Evolutionary conservation across 768 basidiomycete species (phyloP).

Genomic region (Cystofilobasidium capitatum): DNA sequence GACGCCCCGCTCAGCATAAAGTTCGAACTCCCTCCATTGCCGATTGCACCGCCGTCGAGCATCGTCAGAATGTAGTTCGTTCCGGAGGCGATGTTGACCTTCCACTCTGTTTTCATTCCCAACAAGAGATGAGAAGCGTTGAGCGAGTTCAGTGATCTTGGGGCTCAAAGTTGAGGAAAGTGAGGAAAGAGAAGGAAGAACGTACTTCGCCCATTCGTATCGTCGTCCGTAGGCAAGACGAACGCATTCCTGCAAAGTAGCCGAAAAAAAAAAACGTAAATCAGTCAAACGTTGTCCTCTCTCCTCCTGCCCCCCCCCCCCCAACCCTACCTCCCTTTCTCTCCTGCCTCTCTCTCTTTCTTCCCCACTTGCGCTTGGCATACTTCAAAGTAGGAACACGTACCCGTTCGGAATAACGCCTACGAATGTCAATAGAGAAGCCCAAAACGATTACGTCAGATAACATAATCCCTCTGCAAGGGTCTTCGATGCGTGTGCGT

Average conservation of each 20-base stretch:
- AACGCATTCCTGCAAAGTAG: conserved; percentile 8
- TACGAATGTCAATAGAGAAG: neutral
- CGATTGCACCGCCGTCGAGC: conserved; percentile 8
- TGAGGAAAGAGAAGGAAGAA: neutral
- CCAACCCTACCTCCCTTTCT: too few species aligned
- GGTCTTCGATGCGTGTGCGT: too few species aligned
- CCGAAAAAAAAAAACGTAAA: too few species aligned
- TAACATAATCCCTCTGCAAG: too few species aligned
- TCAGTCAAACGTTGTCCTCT: too few species aligned
- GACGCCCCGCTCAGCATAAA: neutral
- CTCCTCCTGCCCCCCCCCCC: too few species aligned
- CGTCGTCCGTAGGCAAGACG: conserved; percentile 1
- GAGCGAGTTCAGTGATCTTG: neutral
- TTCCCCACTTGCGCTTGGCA: too few species aligned
- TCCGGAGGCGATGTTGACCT: conserved; percentile 11
- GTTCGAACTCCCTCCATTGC: conserved; percentile 14
- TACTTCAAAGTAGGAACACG: too few species aligned
- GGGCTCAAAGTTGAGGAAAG: neutral
- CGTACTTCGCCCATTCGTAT: neutral
- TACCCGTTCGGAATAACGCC: conserved; percentile 21
- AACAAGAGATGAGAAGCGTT: neutral
- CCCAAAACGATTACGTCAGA: neutral
- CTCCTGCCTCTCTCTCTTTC: too few species aligned
- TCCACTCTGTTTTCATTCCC: conserved; percentile 10
- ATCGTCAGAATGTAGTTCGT: conserved; percentile 22